Conservation (phyloP, 106 monocot species). For the Alisma plantagoaquatica region DNA sequence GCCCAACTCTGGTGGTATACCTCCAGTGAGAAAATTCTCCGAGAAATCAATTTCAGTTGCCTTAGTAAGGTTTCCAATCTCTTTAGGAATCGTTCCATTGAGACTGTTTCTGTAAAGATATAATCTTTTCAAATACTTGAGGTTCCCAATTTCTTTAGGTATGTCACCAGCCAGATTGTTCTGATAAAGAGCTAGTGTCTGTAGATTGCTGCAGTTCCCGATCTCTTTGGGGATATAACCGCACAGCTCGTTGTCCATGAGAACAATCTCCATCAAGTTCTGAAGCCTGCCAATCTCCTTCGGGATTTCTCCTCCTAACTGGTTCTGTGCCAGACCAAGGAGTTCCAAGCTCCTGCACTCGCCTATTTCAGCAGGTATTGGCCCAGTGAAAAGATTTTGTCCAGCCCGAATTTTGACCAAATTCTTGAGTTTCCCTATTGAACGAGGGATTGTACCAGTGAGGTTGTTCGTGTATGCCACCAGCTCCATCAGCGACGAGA, state of each 20-base stretch:
- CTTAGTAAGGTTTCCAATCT: slow-evolving; percentile 47
- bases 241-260: slow-evolving; percentile 59
- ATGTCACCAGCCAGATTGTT: slow-evolving; percentile 69
- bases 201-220: slow-evolving; percentile 59
- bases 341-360: slow-evolving; percentile 40
- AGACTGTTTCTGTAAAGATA: slow-evolving; percentile 85
- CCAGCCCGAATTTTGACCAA: slow-evolving; percentile 50
- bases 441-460: slow-evolving; percentile 49
- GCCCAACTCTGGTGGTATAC: slow-evolving; percentile 56
- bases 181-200: slow-evolving; percentile 68
- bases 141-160: slow-evolving; percentile 52
- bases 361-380: slow-evolving; percentile 58
- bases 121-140: slow-evolving; percentile 38
- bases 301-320: slow-evolving; percentile 51
- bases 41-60: slow-evolving; percentile 83
- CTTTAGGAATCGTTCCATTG: slow-evolving; percentile 85
- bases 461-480: slow-evolving; percentile 77
- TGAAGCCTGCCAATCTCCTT: slow-evolving; percentile 52
- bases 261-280: slow-evolving; percentile 46
- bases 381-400: slow-evolving; percentile 69
- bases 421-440: slow-evolving; percentile 71
- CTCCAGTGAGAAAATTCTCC: slow-evolving; percentile 68
- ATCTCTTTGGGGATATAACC: slow-evolving; percentile 62
- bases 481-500: slow-evolving; percentile 46
- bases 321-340: slow-evolving; percentile 89